phyloP scores from a whole-genome alignment of 2,329 filamentous ascomycete genomes.

The Trichophyton equinum region DNA sequence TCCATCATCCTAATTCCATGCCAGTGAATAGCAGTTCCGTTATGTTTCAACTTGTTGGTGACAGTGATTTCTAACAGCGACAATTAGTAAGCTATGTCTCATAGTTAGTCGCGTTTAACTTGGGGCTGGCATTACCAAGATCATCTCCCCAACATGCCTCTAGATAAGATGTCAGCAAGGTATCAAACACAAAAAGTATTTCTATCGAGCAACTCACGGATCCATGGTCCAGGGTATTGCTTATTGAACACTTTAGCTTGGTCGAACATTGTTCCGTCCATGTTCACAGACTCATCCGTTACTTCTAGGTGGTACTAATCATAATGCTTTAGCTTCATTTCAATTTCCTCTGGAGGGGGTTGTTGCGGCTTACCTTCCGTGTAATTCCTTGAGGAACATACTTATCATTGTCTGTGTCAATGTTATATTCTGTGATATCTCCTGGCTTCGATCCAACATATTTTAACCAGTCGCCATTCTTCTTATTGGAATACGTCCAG shows the following conservation, averaged over 20 bases:
- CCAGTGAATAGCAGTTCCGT: conserved; percentile 15
- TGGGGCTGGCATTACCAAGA: conserved; percentile 2
- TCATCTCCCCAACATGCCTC: conserved; percentile 13
- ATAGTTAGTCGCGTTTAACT: not conserved
- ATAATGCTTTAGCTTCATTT: not conserved
- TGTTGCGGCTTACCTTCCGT: conserved; percentile 6
- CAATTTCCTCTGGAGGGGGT: not conserved
- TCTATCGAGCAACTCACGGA: conserved; percentile 7
- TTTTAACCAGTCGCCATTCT: conserved; percentile 9
- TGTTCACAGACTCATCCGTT: conserved; percentile 8
- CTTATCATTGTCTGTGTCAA: conserved; percentile 12
- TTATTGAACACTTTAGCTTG: conserved; percentile 11
- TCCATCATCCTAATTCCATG: conserved; percentile 25
- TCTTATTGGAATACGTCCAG: conserved; percentile 9
- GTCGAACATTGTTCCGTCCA: conserved; percentile 9
- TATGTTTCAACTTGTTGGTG: conserved; percentile 10
- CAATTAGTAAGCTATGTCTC: not conserved
- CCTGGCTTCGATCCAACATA: conserved; percentile 5
- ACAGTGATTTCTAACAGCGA: conserved; percentile 10
- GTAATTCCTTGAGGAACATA: conserved; percentile 10
- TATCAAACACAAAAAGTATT: not conserved
- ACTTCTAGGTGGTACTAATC: conserved; percentile 8
- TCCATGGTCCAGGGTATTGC: conserved; percentile 12
- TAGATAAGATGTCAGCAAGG: conserved; percentile 3
- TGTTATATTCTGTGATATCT: conserved; percentile 6